Base-by-base conservation (phyloP, 371 early-diverging fungal genomes). In the Mortierella sp. region DNA sequence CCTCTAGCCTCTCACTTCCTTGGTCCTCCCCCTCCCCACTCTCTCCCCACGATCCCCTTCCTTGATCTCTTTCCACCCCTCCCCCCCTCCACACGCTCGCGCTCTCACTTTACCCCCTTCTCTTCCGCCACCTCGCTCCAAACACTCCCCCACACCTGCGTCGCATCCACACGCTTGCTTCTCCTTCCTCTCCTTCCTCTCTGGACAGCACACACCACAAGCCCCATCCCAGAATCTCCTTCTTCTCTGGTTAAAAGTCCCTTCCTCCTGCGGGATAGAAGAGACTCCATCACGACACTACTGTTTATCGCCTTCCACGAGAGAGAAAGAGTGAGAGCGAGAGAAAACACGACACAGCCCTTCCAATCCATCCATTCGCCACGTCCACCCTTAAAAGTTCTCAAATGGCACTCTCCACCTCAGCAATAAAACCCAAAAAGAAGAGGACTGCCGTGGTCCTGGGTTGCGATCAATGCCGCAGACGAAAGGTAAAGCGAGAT, bases 401-500 rank as follows among this genome's bases (percentile, higher is more conserved):
- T 48, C 21, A 28, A 31, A 64, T 66, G 58, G 62, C 72, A 1
- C 56, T 58, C 34, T 51, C 68, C 21, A 60, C 63, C 31, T 27
- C 69, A 9, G 60, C 76, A 42, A 61, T 74, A 64, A 74, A 74
- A 23, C 76, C 76, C 45, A 74, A 74, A 57, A 74, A 74, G 54
- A 74, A 74, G 58, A 68, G 76, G 50, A 64, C 76, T 4, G 69
- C 76, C 54, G 76, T 74, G 6, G 76, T 74, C 42, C 69, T 69
- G 34, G 76, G 76, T 21, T 74, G 76, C 30, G 76, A 74, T 52
- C 76, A 74, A 50, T 74, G 76, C 38, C 69, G 76, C 16, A 61
- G 76, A 34, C 50, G 76, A 56, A 74, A 74, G 76, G 76, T 74
- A 74, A 68, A n/a, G n/a, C n/a, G n/a, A n/a, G n/a, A n/a, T n/a